Evolutionary conservation across 2,329 filamentous ascomycete species (phyloP).

Genomic region (Aspergillus thermomutatus): DNA sequence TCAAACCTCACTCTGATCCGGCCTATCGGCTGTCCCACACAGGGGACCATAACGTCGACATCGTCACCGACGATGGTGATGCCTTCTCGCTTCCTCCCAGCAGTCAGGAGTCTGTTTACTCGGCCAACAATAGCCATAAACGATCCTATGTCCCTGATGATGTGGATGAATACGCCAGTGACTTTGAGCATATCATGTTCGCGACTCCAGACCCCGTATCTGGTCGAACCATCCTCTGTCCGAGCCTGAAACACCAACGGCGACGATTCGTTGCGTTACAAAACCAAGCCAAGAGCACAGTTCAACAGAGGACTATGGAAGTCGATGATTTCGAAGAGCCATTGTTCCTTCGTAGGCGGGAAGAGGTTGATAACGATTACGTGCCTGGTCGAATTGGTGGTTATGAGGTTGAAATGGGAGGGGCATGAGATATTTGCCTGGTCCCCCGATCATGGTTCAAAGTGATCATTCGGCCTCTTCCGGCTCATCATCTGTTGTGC

Average conservation of each 20-base stretch:
- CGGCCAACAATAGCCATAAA: constrained; percentile 35
- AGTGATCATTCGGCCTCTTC: no score
- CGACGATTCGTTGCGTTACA: constrained; percentile 19
- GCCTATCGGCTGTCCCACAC: constrained; percentile 1
- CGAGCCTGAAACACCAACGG: constrained; percentile 28
- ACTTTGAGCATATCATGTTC: constrained; percentile 17
- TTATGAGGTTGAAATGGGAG: constrained; percentile 32
- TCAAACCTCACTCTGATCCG: constrained; percentile 45
- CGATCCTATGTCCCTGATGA: constrained; percentile 41
- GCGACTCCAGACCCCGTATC: constrained; percentile 17
- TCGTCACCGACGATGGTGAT: constrained; percentile 36
- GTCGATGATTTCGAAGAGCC: constrained; percentile 46
- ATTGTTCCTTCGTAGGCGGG: constrained; percentile 40
- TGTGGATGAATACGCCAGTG: constrained; percentile 34
- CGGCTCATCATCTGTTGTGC: no score
- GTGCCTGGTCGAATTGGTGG: not conserved
- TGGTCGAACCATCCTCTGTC: constrained; percentile 31
- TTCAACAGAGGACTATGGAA: constrained; percentile 23
- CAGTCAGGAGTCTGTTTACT: constrained; percentile 35
- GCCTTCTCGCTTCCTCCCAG: constrained; percentile 39
- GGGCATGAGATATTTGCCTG: constrained; percentile 18
- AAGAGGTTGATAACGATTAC: constrained; percentile 37
- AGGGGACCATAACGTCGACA: constrained; percentile 16
- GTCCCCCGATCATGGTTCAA: not conserved
- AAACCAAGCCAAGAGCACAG: constrained; percentile 1